Base-by-base conservation (phyloP, 2,329 filamentous ascomycete genomes). In the Microcyclospora pomicola region DNA sequence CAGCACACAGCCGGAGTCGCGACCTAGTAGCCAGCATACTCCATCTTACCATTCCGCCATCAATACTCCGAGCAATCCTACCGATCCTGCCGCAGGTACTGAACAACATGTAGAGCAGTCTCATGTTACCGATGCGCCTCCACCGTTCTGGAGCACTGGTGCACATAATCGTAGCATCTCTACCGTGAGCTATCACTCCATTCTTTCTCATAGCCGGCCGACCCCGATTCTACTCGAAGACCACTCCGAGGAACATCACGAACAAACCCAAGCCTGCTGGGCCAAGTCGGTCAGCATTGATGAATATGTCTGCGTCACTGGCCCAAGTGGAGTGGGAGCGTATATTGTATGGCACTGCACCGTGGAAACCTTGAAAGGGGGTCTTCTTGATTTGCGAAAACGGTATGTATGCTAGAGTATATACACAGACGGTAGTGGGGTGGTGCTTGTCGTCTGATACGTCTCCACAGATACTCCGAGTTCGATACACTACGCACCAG, bases 301-400 rank as follows among this genome's bases (percentile, higher is more conserved):
- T 39, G 73, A 77, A 51, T 70, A 77, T 60, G 68, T 71, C 27
- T 65, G 80, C 45, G 68, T 80, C 24, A 67, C 68, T 43, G 75
- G 73, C 7, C 69, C 64, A 36, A 63, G 69, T 3, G 71, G 71
- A 5, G 63, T 78, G 34, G 88, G 88, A n/a, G 82, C 87, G 2
- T 98, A 96, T 63, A 84, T 95, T 1, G 86, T 94, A 6, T 98
- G 84, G 83, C 91, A 85, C 55, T 86, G 91, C 52, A 76, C 72
- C 34, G 83, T 98, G 33, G 78, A 91, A 58, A 95, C 86, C 3
- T 65, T 96, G 36, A 80, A 77, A 59, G 85, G 49, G 50, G 59
- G 46, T 46, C 49, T 42, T 40, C 40, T 56, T 40, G 48, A 42
- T 31, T 43, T 60, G 6, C 45, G 54, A 33, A 77, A 77, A 62